These are phyloP conservation scores for Carex littledalei DNA, from an alignment of 176 grass and related monocot genomes.

Conservation along the genomic window DNA sequence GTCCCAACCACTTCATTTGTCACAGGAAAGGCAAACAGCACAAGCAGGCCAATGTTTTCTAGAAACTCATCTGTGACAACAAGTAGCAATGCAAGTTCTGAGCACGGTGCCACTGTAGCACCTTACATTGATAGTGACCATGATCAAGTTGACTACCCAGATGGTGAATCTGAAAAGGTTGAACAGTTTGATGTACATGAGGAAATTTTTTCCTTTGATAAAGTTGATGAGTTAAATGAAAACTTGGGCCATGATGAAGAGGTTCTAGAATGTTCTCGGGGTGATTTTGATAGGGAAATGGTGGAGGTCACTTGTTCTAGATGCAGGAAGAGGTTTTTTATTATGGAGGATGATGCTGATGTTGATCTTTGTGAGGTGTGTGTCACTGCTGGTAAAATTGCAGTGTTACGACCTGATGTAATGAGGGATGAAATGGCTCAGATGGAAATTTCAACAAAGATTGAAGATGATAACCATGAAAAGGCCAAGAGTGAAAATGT, in stretches of 20 bases:
- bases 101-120: slow-evolving; percentile 36
- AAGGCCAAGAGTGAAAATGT: background rate
- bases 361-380: slow-evolving; percentile 47
- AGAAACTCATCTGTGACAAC: slow-evolving; percentile 61
- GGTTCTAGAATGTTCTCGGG: slow-evolving; percentile 26
- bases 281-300: slow-evolving; percentile 18
- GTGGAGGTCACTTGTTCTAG: slow-evolving; percentile 42
- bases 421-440: slow-evolving; percentile 4
- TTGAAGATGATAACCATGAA: background rate
- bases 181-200: slow-evolving; percentile 38
- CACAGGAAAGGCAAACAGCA: slow-evolving; percentile 41
- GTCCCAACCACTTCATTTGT: slow-evolving; percentile 57
- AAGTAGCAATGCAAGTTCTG: slow-evolving; percentile 66
- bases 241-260: slow-evolving; percentile 28
- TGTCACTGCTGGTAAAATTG: background rate
- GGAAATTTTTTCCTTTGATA: slow-evolving; percentile 83
- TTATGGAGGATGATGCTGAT: slow-evolving; percentile 28
- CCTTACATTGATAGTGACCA: slow-evolving; percentile 43
- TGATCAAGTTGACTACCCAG: slow-evolving; percentile 35
- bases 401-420: background rate
- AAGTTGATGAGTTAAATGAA: slow-evolving; percentile 60
- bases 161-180: slow-evolving; percentile 42
- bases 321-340: slow-evolving; percentile 40
- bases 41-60: slow-evolving; percentile 46
- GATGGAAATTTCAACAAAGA: background rate